Base-by-base conservation (phyloP, 768 basidiomycete genomes). In the Boletus barrowsii region DNA sequence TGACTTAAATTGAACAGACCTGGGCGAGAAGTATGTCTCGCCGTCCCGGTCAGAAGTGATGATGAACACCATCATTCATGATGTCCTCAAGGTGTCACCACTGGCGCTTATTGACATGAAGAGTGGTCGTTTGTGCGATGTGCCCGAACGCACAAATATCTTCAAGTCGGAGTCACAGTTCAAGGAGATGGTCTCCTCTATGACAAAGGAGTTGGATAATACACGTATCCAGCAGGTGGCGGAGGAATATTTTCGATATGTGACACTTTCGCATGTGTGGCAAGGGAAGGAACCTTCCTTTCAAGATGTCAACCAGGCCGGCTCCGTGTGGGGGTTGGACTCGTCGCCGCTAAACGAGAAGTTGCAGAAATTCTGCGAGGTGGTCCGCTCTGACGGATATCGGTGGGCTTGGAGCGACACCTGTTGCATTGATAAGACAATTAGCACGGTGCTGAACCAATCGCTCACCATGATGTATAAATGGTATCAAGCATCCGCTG, bases 381-480 rank as follows among this genome's bases (percentile, higher is more conserved):
- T 42, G 32, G 49, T 50, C 20, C 50, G 42, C 10, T 24, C 10
- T 2, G 51, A 55, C 8, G 56, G 57, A 18, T 59, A 48, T 18
- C 50, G 57, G 39, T 62, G 61, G 61, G 56, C 52, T 2, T 60
- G 59, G 57, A 44, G 45, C 2, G 53, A 60, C 7, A 55, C 59
- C 3, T 53, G 53, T 4, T 60, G 59, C 9, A 61, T 60, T 17
- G 55, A 56, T 14, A 56, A 56, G 53, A 54, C 46, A 30, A 48
- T 48, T 29, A 35, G 47, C 45, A 40, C 46, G 2, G 52, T 56
- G 29, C 26, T 43, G 32, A 46, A 41, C 24, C 54, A 47, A 30
- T 61, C 54, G 5, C 59, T 60, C 20, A 55, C 5, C 4, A 46
- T 51, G 46, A 55, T 60, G 57, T 60, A 61, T 41, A 49, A 24